Evolutionary conservation across 495 filamentous ascomycete genomes (phyloP).

Genomic region (Annulohypoxylon stygium): DNA sequence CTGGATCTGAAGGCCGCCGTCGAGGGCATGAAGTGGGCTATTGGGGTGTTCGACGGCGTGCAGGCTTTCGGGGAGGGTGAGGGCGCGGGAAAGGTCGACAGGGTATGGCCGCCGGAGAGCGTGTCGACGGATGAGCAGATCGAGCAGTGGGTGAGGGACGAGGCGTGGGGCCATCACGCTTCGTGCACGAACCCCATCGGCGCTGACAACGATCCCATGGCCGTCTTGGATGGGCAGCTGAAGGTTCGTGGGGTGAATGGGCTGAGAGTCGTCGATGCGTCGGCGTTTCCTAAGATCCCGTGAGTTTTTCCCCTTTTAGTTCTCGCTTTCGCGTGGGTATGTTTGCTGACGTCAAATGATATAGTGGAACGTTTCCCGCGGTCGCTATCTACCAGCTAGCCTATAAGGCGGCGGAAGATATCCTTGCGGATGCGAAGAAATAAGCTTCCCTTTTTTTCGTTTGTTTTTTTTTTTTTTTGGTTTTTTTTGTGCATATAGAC

Average conservation of each 20-base stretch:
- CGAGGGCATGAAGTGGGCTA: constrained; percentile 59
- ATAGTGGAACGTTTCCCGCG: constrained; percentile 60
- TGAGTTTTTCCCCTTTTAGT: constrained; percentile 15
- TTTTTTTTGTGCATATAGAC: background rate
- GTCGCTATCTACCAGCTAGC: constrained; percentile 66
- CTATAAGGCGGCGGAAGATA: constrained; percentile 69
- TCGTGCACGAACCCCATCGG: constrained; percentile 71
- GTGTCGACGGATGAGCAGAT: constrained; percentile 57
- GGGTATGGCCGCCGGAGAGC: constrained; percentile 63
- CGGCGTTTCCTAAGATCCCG: constrained; percentile 65
- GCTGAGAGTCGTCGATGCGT: constrained; percentile 73
- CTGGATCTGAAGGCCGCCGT: constrained; percentile 58
- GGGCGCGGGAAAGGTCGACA: constrained; percentile 57
- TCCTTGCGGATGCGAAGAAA: constrained; percentile 51
- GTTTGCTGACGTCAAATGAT: background rate
- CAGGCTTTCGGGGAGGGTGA: constrained; percentile 61
- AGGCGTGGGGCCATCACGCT: constrained; percentile 72
- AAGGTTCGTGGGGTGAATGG: constrained; percentile 68
- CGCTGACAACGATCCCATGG: constrained; percentile 64
- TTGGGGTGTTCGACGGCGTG: constrained; percentile 58
- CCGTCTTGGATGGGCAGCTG: constrained; percentile 70
- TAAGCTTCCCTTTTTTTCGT: background rate
- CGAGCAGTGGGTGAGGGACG: constrained; percentile 63
- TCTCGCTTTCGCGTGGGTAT: background rate
- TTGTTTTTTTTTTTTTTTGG: background rate